Base-by-base conservation (phyloP, 2,329 filamentous ascomycete genomes). In the Diaporthe caulivora region DNA sequence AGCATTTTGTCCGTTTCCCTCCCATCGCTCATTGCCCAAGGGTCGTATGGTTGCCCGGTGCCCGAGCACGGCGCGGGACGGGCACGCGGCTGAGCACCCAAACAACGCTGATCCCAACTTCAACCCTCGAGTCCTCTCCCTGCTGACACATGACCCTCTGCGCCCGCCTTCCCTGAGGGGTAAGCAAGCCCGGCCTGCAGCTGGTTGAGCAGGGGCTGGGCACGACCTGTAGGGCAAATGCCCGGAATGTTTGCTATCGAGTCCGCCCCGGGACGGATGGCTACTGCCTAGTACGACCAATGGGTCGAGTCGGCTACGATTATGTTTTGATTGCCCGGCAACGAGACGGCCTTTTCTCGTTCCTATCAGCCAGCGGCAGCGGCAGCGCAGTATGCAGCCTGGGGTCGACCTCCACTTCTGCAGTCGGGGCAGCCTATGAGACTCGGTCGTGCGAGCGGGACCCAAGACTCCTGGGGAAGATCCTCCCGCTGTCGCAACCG, bases 381-480 rank as follows among this genome's bases (percentile, higher is more conserved):
- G 51, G 31, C 62, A 26, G 62, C 21, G 60, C 29, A 37, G 62
- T 8, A 37, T 51, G 44, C 62, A 65, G 44, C 62, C 62, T 65
- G 62, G 62, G 62, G 62, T 53, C 40, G n/a, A 53, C 62, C 47
- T 67, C 62, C 62, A 67, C 62, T 24, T 18, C 37, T 69, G 65
- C 37, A 34, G 17, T 24, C 3, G 37, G 51, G 37, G 7, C 31
- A 53, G 62, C 62, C 62, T 67, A 67, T 67, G 47, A 67, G 47
- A 21, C 31, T 40, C n/a, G n/a, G 31, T 53, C 47, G 47, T 17
- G n/a, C 62, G 29, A 31, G 62, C 47, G 62, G 62, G 62, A 15
- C 31, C 62, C 62, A 53, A 53, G 47, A 53, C 62, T 67, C 62
- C 62, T 67, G 62, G 62, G 62, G 62, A 67, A 67, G 62, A 67